Evolutionary conservation across 768 basidiomycete species (phyloP).

Genomic region (Hypsizygus marmoreus): DNA sequence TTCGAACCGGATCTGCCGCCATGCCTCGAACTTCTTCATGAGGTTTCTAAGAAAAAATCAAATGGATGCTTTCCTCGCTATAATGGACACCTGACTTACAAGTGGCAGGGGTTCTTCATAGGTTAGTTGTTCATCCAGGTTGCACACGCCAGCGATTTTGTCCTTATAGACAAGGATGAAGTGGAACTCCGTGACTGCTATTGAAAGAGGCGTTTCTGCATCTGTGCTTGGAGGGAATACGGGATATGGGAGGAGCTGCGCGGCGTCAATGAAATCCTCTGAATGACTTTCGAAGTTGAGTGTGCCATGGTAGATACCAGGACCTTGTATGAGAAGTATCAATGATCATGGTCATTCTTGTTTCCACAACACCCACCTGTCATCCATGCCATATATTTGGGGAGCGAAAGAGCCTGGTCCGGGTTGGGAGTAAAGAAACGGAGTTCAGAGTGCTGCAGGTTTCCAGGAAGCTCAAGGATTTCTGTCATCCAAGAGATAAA

Average conservation of each 20-base stretch:
- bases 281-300: conserved; percentile 69
- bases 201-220: conserved; percentile 64
- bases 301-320: conserved; percentile 86
- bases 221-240: conserved; percentile 30
- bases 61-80: too few species aligned
- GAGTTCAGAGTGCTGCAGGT: conserved; percentile 73
- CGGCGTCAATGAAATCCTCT: conserved; percentile 76
- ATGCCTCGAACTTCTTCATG: conserved; percentile 75
- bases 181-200: conserved; percentile 90
- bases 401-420: conserved; percentile 67
- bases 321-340: conserved; percentile 48
- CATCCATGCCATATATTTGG: conserved; percentile 86
- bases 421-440: conserved; percentile 77
- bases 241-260: conserved; percentile 82
- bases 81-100: conserved; percentile 61
- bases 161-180: conserved; percentile 85
- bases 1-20: conserved; percentile 80
- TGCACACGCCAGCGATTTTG: conserved; percentile 74
- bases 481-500: conserved; percentile 44
- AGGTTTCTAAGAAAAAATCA: conserved; percentile 65
- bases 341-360: background rate
- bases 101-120: conserved; percentile 85
- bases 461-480: conserved; percentile 88
- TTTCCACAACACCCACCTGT: conserved; percentile 62
- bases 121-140: conserved; percentile 75